Conservation (phyloP, 2,329 filamentous ascomycete genomes). For the Gliomastix tumulicola region DNA sequence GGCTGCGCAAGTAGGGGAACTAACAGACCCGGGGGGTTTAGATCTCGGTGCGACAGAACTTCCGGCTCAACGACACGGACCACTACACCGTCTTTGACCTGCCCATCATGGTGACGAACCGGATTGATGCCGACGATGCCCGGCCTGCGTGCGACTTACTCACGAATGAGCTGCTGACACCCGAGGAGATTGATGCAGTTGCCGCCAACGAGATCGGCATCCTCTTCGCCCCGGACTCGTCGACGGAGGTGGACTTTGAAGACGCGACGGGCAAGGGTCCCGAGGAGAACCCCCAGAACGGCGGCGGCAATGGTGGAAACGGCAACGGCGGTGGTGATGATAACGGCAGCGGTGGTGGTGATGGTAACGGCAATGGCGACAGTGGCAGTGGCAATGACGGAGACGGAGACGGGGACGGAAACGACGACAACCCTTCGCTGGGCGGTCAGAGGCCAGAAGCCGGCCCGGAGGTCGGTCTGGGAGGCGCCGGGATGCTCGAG, state of each 20-base stretch:
- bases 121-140: constrained; percentile 36
- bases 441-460: constrained; percentile 18
- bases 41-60: constrained; percentile 67
- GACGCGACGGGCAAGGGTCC: constrained; percentile 1
- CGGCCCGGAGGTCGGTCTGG: constrained; percentile 21
- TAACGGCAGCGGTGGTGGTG: constrained; percentile 9
- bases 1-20: neutral
- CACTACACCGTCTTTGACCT: constrained; percentile 67
- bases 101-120: constrained; percentile 62
- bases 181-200: constrained; percentile 34
- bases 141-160: constrained; percentile 42
- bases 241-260: constrained; percentile 33
- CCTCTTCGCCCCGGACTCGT: constrained; percentile 44
- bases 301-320: constrained; percentile 4
- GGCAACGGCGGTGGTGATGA: constrained; percentile 8
- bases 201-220: constrained; percentile 36
- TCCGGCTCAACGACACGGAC: constrained; percentile 55
- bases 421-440: constrained; percentile 5
- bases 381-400: neutral
- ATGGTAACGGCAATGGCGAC: neutral
- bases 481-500: constrained; percentile 12
- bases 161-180: constrained; percentile 42
- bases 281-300: too few relatives aligned
- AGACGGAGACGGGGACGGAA: constrained; percentile 1
- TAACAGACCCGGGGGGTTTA: too few relatives aligned